phyloP scores from a whole-genome alignment of 495 filamentous ascomycete species.

The Penicillium silybi region DNA sequence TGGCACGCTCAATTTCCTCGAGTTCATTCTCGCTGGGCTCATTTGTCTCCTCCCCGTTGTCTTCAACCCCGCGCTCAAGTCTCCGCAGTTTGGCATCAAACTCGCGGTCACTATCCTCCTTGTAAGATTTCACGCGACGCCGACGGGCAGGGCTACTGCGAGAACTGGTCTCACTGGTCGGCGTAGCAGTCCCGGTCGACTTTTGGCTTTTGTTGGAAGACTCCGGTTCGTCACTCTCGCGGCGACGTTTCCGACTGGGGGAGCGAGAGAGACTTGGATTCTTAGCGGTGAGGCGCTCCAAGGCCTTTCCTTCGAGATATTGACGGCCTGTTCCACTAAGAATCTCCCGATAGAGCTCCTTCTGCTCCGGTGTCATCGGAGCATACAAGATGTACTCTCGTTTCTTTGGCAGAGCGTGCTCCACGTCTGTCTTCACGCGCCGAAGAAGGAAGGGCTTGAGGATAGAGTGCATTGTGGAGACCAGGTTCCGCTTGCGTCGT shows the following conservation, averaged over 20 bases:
- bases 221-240: slow-evolving; percentile 32
- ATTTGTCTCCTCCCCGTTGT: slow-evolving; percentile 54
- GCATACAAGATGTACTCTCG: slow-evolving; percentile 94
- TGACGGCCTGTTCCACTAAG: slow-evolving; percentile 71
- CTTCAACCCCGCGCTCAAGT: slow-evolving; percentile 50
- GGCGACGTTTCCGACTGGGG: slow-evolving; percentile 54
- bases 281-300: slow-evolving; percentile 55
- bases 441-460: slow-evolving; percentile 88
- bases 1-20: slow-evolving; percentile 63
- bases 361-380: slow-evolving; percentile 80
- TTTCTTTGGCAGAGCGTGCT: slow-evolving; percentile 85
- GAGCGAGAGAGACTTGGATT: slow-evolving; percentile 28
- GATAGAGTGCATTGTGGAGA: slow-evolving; percentile 86
- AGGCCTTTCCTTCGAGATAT: slow-evolving; percentile 80
- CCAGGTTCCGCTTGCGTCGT: slow-evolving; percentile 69
- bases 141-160: slow-evolving; percentile 28
- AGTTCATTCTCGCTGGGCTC: slow-evolving; percentile 46
- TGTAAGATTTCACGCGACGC: slow-evolving; percentile 58
- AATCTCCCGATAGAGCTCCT: slow-evolving; percentile 85
- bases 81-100: slow-evolving; percentile 67
- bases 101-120: slow-evolving; percentile 69
- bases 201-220: slow-evolving; percentile 66
- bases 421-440: slow-evolving; percentile 89
- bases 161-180: slow-evolving; percentile 45
- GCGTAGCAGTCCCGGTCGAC: slow-evolving; percentile 67